These are phyloP conservation scores for Penicillium sp. DNA, from an alignment of 2,329 filamentous ascomycete genomes.

Conservation along the genomic window DNA sequence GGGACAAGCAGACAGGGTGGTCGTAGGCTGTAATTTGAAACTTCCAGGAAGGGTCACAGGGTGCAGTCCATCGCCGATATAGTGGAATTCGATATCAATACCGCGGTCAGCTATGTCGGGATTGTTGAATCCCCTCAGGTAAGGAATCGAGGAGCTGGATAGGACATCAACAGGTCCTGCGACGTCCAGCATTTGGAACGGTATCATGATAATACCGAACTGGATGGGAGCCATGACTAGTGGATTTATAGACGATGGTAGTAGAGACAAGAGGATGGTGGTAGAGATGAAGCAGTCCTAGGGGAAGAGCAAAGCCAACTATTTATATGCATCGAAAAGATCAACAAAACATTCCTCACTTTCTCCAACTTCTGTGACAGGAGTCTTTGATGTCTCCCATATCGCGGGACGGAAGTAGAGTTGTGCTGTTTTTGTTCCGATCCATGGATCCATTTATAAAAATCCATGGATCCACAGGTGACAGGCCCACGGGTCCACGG, in stretches of 20 bases:
- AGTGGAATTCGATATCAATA: constrained; percentile 1
- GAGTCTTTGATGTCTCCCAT: no score
- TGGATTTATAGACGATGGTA: not conserved
- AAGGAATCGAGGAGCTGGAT: not conserved
- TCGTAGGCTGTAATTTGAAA: not conserved
- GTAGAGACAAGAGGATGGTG: not conserved
- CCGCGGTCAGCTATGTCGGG: not conserved
- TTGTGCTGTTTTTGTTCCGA: not conserved
- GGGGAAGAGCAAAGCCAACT: not conserved
- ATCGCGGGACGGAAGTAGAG: not conserved
- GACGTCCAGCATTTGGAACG: not conserved
- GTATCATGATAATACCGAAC: constrained; percentile 1
- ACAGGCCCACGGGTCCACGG: not conserved
- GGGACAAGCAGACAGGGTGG: not conserved
- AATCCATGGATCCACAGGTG: not conserved
- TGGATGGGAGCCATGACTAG: not conserved
- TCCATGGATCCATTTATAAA: not conserved
- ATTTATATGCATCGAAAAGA: not conserved
- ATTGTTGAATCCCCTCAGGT: not conserved
- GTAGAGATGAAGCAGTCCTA: not conserved
- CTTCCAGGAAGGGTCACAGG: not conserved
- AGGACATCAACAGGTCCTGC: not conserved
- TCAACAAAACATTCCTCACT: not conserved
- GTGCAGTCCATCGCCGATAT: not conserved
- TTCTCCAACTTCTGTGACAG: not conserved